A percentile compares a stretch with the other conserved stretches of the same genome.
These are phyloP conservation scores for Hyphopichia burtonii DNA, from an alignment of 1,139 yeast genomes.

Conservation along the genomic window DNA sequence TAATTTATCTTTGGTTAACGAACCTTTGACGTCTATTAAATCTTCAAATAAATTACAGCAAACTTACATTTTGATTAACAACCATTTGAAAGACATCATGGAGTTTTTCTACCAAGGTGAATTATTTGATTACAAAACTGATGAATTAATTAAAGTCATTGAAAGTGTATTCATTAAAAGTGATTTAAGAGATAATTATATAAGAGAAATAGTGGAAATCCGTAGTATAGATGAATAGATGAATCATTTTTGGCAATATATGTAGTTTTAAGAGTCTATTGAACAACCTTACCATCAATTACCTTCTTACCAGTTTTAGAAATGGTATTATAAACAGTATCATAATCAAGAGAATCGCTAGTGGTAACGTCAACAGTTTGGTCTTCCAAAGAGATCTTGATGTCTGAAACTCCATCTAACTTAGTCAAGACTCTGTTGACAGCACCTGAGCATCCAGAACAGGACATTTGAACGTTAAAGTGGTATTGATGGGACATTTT, in stretches of 20 bases:
- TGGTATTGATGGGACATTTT: slow-evolving; percentile 53
- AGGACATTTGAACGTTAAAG: slow-evolving; percentile 77
- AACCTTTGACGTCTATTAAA: slow-evolving; percentile 18
- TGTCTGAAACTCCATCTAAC: slow-evolving; percentile 70
- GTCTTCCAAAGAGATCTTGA: slow-evolving; percentile 72
- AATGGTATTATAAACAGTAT: slow-evolving; percentile 74
- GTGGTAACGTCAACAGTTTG: slow-evolving; percentile 84
- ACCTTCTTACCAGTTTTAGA: slow-evolving; percentile 91
- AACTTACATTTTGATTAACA: slow-evolving; percentile 44
- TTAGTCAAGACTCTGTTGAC: slow-evolving; percentile 73
- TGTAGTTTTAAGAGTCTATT: too few species aligned
- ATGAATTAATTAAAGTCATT: slow-evolving; percentile 64
- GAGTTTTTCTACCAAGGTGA: slow-evolving; percentile 71
- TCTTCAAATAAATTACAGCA: slow-evolving; percentile 46
- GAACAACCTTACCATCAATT: slow-evolving; percentile 55
- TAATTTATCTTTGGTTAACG: slow-evolving; percentile 6
- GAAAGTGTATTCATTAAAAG: slow-evolving; percentile 66
- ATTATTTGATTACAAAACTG: slow-evolving; percentile 66
- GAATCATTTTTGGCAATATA: too few species aligned
- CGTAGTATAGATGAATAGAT: slow-evolving; percentile 12
- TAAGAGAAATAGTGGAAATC: slow-evolving; percentile 53
- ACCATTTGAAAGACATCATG: slow-evolving; percentile 67
- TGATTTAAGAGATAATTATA: slow-evolving; percentile 57
- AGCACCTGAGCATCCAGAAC: slow-evolving; percentile 88
- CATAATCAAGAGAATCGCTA: slow-evolving; percentile 55